Evolutionary conservation across 176 grass and related monocot genomes (phyloP).

Genomic region (Elaeis guineensis): DNA sequence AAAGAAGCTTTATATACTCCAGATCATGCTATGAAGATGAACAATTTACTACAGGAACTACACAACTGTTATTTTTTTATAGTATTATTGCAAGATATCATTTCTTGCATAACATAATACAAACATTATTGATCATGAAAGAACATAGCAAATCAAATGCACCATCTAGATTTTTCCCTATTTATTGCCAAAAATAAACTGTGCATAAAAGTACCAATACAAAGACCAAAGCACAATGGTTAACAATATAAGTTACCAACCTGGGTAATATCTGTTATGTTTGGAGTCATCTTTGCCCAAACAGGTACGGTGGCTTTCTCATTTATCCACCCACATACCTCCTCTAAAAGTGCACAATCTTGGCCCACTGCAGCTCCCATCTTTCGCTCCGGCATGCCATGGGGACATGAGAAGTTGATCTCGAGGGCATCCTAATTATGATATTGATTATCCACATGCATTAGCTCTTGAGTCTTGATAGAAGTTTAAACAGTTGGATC

Average conservation of each 20-base stretch:
- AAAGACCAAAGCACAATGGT: background rate
- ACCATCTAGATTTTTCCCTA: no score
- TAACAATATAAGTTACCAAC: constrained; percentile 18
- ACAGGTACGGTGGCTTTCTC: constrained; percentile 96
- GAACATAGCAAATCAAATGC: no score
- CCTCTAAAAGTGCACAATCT: constrained; percentile 76
- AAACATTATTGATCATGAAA: no score
- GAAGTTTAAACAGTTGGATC: no score
- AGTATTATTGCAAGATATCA: no score
- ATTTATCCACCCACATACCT: constrained; percentile 95
- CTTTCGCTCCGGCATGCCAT: constrained; percentile 98
- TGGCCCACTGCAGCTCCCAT: constrained; percentile 98
- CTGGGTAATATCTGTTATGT: constrained; percentile 94
- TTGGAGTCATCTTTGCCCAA: constrained; percentile 99
- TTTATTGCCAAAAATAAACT: no score
- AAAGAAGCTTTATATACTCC: no score
- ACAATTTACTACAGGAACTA: no score
- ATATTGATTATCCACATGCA: background rate
- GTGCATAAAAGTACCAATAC: background rate
- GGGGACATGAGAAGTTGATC: constrained; percentile 99
- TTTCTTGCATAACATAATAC: no score
- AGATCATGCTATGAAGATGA: no score
- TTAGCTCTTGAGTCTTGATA: no score
- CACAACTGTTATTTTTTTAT: no score
- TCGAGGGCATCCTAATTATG: constrained; percentile 74